phyloP scores from a whole-genome alignment of 345 rosid species.

The Nasturtium officinale region DNA sequence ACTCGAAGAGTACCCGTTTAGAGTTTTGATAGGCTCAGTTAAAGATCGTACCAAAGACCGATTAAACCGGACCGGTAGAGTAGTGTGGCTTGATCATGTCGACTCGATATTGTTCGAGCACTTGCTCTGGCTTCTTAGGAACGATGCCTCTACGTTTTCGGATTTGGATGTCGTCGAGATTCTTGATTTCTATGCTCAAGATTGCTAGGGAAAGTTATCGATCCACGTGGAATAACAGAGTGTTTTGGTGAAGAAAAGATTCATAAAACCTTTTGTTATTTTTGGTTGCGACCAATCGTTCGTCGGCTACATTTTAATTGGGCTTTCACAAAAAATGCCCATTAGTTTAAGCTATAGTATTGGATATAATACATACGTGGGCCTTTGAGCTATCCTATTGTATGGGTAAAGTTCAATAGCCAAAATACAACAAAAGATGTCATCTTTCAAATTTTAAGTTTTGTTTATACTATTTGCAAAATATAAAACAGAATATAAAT shows the following conservation, averaged over 20 bases:
- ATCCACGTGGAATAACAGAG: not conserved
- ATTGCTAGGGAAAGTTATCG: constrained; percentile 29
- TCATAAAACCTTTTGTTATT: not conserved
- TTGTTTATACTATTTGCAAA: too few relatives aligned
- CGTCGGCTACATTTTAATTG: not conserved
- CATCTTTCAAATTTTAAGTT: not conserved
- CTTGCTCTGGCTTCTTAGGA: constrained; percentile 80
- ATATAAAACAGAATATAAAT: too few relatives aligned
- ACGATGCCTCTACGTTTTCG: constrained; percentile 68
- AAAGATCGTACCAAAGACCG: constrained; percentile 25
- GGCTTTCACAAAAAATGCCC: constrained; percentile 5
- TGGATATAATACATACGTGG: not conserved
- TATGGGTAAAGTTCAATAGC: not conserved
- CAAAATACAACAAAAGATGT: not conserved
- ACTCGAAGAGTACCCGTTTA: constrained; percentile 68
- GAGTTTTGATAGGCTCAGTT: constrained; percentile 52
- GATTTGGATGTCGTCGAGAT: constrained; percentile 76
- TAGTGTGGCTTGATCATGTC: constrained; percentile 58
- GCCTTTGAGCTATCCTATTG: constrained; percentile 5
- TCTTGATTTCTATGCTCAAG: constrained; percentile 73
- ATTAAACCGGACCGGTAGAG: constrained; percentile 40
- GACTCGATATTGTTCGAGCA: constrained; percentile 92
- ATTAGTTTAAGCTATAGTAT: not conserved
- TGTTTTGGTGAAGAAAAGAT: not conserved
- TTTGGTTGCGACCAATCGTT: not conserved